Percentiles rank a stretch among this genome's conserved stretches.
Conservation (phyloP, 768 basidiomycete genomes). For the Leccinum imitatum region DNA sequence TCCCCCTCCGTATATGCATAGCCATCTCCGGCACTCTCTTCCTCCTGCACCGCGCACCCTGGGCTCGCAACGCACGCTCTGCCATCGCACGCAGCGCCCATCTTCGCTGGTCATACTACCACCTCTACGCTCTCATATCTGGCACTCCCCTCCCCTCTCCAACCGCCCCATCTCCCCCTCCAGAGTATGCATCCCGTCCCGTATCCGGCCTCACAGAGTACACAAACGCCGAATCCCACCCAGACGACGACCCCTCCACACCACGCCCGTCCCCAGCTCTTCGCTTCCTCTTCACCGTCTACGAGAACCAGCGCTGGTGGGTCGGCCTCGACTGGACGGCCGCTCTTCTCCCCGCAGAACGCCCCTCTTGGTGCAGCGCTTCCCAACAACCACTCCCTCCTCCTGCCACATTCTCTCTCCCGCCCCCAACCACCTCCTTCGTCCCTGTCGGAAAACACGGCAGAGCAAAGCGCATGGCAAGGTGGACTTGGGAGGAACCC, state of each 20-base stretch:
- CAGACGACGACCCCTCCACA: slow-evolving; percentile 13
- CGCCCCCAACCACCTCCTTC: slow-evolving; percentile 59
- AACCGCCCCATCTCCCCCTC: slow-evolving; percentile 33
- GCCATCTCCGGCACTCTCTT: slow-evolving; percentile 58
- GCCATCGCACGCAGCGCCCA: slow-evolving; percentile 65
- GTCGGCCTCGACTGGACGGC: slow-evolving; percentile 96
- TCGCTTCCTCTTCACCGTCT: slow-evolving; percentile 84
- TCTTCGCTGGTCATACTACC: slow-evolving; percentile 62
- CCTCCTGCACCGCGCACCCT: slow-evolving; percentile 67
- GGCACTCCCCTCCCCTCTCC: slow-evolving; percentile 51
- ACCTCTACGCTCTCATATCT: slow-evolving; percentile 49
- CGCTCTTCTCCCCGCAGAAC: slow-evolving; percentile 84
- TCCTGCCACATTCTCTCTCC: slow-evolving; percentile 66
- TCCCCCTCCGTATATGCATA: slow-evolving; percentile 61
- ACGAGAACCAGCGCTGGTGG: slow-evolving; percentile 98
- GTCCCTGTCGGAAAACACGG: slow-evolving; percentile 48
- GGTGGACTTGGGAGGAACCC: slow-evolving; percentile 87
- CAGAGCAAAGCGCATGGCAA: slow-evolving; percentile 68
- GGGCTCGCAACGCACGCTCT: slow-evolving; percentile 53
- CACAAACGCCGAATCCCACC: slow-evolving; percentile 14
- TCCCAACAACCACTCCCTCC: slow-evolving; percentile 60
- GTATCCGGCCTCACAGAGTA: slow-evolving; percentile 19
- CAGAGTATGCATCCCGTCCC: slow-evolving; percentile 29
- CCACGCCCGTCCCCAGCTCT: slow-evolving; percentile 35
- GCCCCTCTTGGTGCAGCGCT: slow-evolving; percentile 82